A percentile compares a stretch with the other conserved stretches of the same genome.
phyloP scores from a whole-genome alignment of 176 grass and related monocot genomes.

The bread wheat (Triticum aestivum) region IWGSC_CS_RefSeq_v2.1 NC_057804.1:15157807-15158306 shows the following conservation, averaged over 20 bases:
- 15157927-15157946: background rate
- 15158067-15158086: background rate
- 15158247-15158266: background rate
- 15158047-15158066: background rate
- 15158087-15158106: background rate
- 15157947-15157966: background rate
- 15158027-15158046: background rate
- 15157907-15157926: background rate
- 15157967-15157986: background rate
- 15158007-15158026: background rate
- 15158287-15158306: background rate
- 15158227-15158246: background rate
- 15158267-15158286: background rate
- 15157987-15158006: background rate
- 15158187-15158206: background rate
- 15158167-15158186: background rate
- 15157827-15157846: background rate
- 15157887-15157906: background rate
- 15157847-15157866: slow-evolving; percentile 25
- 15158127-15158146: background rate
- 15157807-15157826: background rate
- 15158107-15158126: background rate
- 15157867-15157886: background rate
- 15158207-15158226: background rate
- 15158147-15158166: background rate